Evolutionary conservation across 331 rosid genomes (phyloP), one percentile per base, ranked within the genome.

Genomic region (Malus hybrid): DNA sequence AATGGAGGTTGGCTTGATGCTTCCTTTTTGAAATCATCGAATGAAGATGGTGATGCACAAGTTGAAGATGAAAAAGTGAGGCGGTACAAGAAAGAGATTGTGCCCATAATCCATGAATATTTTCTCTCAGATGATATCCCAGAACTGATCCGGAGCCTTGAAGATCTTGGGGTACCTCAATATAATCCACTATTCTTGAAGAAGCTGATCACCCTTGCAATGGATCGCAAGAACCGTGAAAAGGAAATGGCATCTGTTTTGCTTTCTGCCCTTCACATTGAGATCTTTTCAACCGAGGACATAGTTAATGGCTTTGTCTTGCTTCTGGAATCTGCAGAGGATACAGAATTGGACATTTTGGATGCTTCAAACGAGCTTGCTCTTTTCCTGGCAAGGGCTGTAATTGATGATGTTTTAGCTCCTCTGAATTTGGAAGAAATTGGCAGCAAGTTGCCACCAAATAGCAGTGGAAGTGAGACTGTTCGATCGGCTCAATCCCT

Each of bases 191-290:
- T 95, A 75, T 95, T 95, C 80, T 76, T 95, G 89, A 95, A 95
- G 97, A 95, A 76, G 87, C 82, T 95, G 52, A 90, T 95, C 78
- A 92, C 97, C 19, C 93, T 95, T 62, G 99, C 99, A 18, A 81
- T 95, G 97, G 99, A 95, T 82, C 77, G 99, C 79, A 95, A 90
- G 84, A 95, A 95, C 91, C 90, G 87, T 76, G 99, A 95, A 80
- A 94, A 95, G 86, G 99, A 95, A 85, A 95, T 95, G 99, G 97
- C 99, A n/a, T 95, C 99, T 30, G 94, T 92, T 63, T 93, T 95
- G 68, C 93, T 95, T 50, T 90, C 97, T 79, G 96, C 97, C 72
- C 97, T 95, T 76, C 97, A 95, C 34, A 95, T 89, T 16, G 99
- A 95, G 89, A 90, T 95, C 34, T 95, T 95, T 77, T 89, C 99